Evolutionary conservation across 495 filamentous ascomycete genomes (phyloP), one percentile per base, ranked within the genome.

Genomic region (Xylaria venustula): DNA sequence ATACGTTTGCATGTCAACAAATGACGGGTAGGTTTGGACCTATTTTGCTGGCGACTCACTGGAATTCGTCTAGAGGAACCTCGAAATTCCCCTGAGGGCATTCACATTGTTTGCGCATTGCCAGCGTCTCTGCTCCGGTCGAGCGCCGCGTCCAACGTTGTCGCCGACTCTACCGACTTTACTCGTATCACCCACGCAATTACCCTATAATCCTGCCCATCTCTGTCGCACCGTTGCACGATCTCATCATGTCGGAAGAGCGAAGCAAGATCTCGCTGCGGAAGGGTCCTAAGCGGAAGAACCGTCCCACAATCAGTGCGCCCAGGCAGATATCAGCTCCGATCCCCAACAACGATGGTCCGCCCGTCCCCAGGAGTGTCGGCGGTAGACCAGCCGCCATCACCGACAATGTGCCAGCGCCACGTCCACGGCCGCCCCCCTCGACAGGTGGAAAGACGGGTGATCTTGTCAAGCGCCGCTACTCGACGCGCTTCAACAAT

Each of bases 401-500:
- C 3, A 45, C 75, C 15, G 67, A 68, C 3, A 64, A 71, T 25
- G 62, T 56, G 12, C 70, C 76, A 15, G 67, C 61, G 34, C 69
- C 72, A 42, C 73, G 77, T 20, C 77, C 73, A n/a, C 71, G 77
- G 11, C 76, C 75, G 20, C 76, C 75, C 12, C 76, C 73, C 7
- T 67, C 72, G 53, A 72, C 65, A 36, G 75, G 75, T 47, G 77
- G 73, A 42, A 48, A 90, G 77, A 96, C 93, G 3, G 88, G 91
- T 20, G 95, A 99, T 73, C 79, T 98, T 49, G 95, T 99, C 50
- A 98, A 98, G 75, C 81, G 90, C 58, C 81, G 94, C 56, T 98
- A 97, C 73, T 98, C 94, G 17, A 92, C 92, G 28, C 85, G 93
- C 51, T 97, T 97, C 72, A 90, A 90, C 64, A 84, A 88, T 51